A percentile compares a stretch with the other conserved stretches of the same genome.
Conservation (phyloP, 176 grass and related monocot species). For the Aegilops umbellulata region DNA sequence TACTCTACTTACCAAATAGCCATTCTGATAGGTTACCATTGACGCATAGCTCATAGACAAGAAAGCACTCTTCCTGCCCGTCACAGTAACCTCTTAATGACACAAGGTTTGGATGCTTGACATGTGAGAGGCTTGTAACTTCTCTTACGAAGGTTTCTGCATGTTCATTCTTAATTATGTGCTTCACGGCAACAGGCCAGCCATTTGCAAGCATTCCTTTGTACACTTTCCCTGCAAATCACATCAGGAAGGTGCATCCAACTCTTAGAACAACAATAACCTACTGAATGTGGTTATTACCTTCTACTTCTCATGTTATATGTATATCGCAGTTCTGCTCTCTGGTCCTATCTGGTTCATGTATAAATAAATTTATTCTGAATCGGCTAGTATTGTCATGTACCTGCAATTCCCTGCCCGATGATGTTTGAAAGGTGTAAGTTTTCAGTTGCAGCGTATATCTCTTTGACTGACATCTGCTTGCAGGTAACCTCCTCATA, state of each 20-base stretch:
- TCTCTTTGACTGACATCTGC: constrained; percentile 58
- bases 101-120: constrained; percentile 72
- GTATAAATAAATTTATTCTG: neutral
- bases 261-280: constrained; percentile 1
- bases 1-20: constrained; percentile 60
- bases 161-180: constrained; percentile 61
- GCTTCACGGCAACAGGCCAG: constrained; percentile 66
- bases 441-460: constrained; percentile 49
- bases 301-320: neutral
- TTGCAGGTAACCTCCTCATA: constrained; percentile 47
- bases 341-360: neutral
- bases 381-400: neutral
- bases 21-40: constrained; percentile 75
- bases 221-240: constrained; percentile 63
- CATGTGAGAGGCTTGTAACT: constrained; percentile 62
- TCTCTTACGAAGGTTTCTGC: constrained; percentile 71
- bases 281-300: neutral
- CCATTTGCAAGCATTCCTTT: constrained; percentile 68
- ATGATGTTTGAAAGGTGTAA: constrained; percentile 50
- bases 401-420: constrained; percentile 71
- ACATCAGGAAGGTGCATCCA: constrained; percentile 3
- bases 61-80: constrained; percentile 56
- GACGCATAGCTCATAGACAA: constrained; percentile 67
- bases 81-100: constrained; percentile 59
- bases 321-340: constrained; percentile 4